Percentiles rank a stretch among this genome's conserved stretches.
phyloP scores from a whole-genome alignment of 2,329 filamentous ascomycete genomes.

The Cladosporium velox region DNA sequence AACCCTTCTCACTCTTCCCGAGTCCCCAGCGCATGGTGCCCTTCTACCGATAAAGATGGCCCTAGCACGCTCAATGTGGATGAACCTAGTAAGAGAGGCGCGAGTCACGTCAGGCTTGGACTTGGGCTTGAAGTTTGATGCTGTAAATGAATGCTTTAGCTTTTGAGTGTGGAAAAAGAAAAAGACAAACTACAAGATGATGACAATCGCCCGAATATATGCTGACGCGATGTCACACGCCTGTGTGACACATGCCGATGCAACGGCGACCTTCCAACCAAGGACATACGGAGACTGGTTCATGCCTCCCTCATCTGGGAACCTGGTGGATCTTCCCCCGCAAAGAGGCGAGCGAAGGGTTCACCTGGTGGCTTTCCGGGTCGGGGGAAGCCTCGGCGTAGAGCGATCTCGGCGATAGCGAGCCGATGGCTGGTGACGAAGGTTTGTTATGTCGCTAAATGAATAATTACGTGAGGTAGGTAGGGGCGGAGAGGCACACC shows the following conservation, averaged over 20 bases:
- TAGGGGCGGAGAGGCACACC: too few relatives aligned
- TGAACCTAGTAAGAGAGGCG: background rate
- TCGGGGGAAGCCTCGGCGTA: conserved; percentile 6
- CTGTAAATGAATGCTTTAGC: background rate
- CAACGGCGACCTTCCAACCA: conserved; percentile 17
- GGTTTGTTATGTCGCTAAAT: background rate
- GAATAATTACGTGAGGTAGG: background rate
- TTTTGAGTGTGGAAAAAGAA: background rate
- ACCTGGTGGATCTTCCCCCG: conserved; percentile 17
- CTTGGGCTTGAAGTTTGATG: background rate
- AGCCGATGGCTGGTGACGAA: background rate
- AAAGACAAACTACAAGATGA: background rate
- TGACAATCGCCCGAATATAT: background rate
- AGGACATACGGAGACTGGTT: conserved; percentile 6
- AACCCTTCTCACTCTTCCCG: conserved; percentile 13
- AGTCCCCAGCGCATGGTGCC: conserved; percentile 17
- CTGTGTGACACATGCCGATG: conserved; percentile 18
- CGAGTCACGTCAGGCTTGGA: background rate
- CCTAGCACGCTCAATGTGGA: background rate
- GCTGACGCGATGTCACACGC: conserved; percentile 16
- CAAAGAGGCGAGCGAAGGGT: conserved; percentile 5
- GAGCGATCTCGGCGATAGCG: conserved; percentile 16
- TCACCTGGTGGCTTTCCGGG: background rate
- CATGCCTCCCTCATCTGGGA: background rate
- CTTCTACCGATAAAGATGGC: background rate